Percentiles rank a stretch among this genome's conserved stretches.
Evolutionary conservation across 768 basidiomycete genomes (phyloP).

Genomic region (Pholiota molesta): DNA sequence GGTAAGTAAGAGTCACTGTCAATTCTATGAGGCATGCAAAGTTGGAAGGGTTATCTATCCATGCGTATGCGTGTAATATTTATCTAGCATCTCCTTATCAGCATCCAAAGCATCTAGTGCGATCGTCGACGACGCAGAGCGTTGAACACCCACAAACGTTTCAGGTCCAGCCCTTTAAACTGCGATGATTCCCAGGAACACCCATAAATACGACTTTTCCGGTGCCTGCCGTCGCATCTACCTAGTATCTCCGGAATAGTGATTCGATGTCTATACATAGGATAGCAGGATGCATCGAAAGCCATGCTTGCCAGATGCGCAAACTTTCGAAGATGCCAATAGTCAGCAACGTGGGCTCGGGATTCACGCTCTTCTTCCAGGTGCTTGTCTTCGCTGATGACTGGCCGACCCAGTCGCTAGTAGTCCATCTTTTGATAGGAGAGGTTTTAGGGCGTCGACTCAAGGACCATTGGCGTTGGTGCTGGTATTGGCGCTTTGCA

Average conservation of each 20-base stretch:
- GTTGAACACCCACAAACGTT: too few relatives aligned
- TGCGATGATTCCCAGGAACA: background rate
- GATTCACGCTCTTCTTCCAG: background rate
- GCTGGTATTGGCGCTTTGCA: too few relatives aligned
- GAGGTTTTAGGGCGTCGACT: background rate
- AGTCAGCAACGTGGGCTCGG: background rate
- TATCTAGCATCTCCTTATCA: too few relatives aligned
- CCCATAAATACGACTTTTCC: background rate
- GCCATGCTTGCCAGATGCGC: background rate
- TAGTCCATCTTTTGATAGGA: background rate
- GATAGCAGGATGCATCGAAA: background rate
- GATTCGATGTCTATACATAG: background rate
- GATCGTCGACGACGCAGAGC: too few relatives aligned
- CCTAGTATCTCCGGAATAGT: background rate
- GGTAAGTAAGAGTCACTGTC: too few relatives aligned
- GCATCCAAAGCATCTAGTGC: too few relatives aligned
- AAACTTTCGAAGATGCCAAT: background rate
- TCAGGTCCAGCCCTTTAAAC: background rate
- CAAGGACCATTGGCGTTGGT: background rate
- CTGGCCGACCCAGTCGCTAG: background rate
- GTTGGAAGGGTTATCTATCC: too few relatives aligned
- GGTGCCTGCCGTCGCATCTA: background rate
- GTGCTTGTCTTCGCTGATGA: background rate
- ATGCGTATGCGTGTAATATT: too few relatives aligned
- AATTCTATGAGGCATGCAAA: too few relatives aligned